A percentile compares a stretch with the other conserved stretches of the same genome.
phyloP scores from a whole-genome alignment of 352 stramenopile genomes.

The Stramenopiles sp. region DNA sequence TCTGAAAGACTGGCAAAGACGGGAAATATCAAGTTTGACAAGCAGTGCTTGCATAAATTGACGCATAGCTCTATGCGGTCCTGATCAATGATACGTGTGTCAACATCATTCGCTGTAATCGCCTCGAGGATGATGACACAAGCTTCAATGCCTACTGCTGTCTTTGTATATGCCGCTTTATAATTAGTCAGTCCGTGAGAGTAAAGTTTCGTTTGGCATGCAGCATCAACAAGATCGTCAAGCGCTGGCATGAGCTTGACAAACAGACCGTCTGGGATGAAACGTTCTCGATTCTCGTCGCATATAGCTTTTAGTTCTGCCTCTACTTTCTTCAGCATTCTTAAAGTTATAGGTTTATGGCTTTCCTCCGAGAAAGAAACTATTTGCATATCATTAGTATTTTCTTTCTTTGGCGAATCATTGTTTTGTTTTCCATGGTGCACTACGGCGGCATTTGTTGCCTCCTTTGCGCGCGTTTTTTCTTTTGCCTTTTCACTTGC shows the following conservation, averaged over 20 bases:
- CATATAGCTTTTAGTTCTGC: background rate
- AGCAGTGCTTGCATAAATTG: background rate
- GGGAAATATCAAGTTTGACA: background rate
- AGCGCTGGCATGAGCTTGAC: background rate
- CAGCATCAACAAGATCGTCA: background rate
- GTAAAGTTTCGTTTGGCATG: background rate
- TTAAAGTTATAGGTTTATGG: too few relatives aligned
- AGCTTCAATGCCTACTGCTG: background rate
- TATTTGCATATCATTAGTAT: too few relatives aligned
- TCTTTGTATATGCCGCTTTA: background rate
- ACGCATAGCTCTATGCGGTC: background rate
- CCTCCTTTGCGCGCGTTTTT: too few relatives aligned
- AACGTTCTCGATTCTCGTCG: background rate
- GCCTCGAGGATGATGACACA: background rate
- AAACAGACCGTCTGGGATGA: background rate
- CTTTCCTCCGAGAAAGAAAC: too few relatives aligned
- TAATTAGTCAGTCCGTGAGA: background rate
- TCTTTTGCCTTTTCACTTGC: too few relatives aligned
- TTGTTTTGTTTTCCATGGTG: too few relatives aligned
- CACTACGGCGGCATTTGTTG: too few relatives aligned
- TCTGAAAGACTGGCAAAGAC: background rate
- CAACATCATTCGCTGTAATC: background rate
- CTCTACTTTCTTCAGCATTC: background rate
- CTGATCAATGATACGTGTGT: background rate
- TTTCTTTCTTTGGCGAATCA: too few relatives aligned